These are phyloP conservation scores for Auricularia auricula-judae DNA, from an alignment of 768 basidiomycete genomes.

Conservation along the genomic window DNA sequence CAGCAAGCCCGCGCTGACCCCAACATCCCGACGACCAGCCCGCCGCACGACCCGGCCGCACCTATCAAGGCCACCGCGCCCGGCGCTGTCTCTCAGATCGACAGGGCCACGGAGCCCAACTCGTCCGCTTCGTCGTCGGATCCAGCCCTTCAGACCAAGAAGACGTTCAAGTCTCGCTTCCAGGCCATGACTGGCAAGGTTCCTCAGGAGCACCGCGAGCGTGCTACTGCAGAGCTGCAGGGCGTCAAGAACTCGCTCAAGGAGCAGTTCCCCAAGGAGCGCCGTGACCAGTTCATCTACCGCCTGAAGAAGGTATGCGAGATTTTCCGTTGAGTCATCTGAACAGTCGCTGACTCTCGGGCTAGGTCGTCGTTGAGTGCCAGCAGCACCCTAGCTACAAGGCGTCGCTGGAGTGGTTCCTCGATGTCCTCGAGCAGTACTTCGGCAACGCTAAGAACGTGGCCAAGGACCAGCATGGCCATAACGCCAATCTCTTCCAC, in stretches of 20 bases:
- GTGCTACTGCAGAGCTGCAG: slow-evolving; percentile 40
- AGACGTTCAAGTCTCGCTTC: slow-evolving; percentile 4
- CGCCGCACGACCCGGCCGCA: not conserved
- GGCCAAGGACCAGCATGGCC: slow-evolving; percentile 13
- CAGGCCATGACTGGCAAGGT: slow-evolving; percentile 19
- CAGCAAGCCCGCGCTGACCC: not conserved
- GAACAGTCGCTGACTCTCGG: not conserved
- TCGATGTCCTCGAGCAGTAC: slow-evolving; percentile 53
- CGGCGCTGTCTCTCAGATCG: not conserved
- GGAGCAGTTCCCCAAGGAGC: slow-evolving; percentile 84
- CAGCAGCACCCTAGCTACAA: slow-evolving; percentile 90
- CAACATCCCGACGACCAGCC: not conserved
- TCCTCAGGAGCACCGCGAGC: slow-evolving; percentile 58
- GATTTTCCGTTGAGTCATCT: not conserved
- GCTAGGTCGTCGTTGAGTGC: slow-evolving; percentile 74
- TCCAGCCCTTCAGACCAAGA: slow-evolving; percentile 1
- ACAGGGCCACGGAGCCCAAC: not conserved
- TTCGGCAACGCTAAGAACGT: slow-evolving; percentile 37
- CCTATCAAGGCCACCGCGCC: not conserved
- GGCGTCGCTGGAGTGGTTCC: slow-evolving; percentile 63
- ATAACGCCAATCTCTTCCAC: slow-evolving; percentile 7
- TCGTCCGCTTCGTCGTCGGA: not conserved
- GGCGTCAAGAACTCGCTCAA: slow-evolving; percentile 55
- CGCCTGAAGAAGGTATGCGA: slow-evolving; percentile 71
- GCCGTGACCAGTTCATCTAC: slow-evolving; percentile 88